Base-by-base conservation (phyloP, 805 yeast species). In the Lachancea thermotolerans region DNA sequence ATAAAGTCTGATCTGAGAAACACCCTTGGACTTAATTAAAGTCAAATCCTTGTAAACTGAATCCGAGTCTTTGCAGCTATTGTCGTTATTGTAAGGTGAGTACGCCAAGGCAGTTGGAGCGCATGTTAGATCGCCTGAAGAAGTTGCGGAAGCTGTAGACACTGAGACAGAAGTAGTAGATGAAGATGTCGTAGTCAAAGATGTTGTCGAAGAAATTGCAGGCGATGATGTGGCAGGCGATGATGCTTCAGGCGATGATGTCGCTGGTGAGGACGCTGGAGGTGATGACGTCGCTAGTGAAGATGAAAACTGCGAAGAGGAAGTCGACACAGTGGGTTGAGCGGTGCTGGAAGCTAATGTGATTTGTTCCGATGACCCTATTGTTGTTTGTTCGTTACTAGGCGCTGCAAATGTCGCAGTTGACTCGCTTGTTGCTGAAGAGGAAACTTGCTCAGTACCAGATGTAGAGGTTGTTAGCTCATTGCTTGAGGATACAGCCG, bases 51-150 rank as follows among this genome's bases (percentile, higher is more conserved):
- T 49, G 39, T 63, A 48, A 37, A 90, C 85, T 11, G 75, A 60
- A 45, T 58, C 67, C 37, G 72, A 65, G 48, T 68, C 70, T 60
- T 86, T 89, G 69, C 97, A 89, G 2, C 76, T 51, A 30, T 82
- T 77, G 58, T 78, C 81, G 58, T 78, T 64, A 46, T 74, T 72
- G 69, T 87, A 90, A 35, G 97, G 97, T 21, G 87, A 79, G 69
- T 85, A 85, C 33, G 79, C 90, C 46, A 85, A 72, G 16, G 79
- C 75, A 31, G 69, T 62, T 53, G 91, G 91, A 32, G 60, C 60
- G 25, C 74, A 58, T 14, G 65, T 43, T 21, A 69, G 39, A 5
- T 45, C 35, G 17, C 58, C 51, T 36, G 54, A 52, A 5, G 59
- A 48, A 18, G 54, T 55, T 15, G 62, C 44, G 38, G 62, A 27